A percentile compares a stretch with the other conserved stretches of the same genome.
Conservation (phyloP, 768 basidiomycete species). For the Tulasnella calospora region DNA sequence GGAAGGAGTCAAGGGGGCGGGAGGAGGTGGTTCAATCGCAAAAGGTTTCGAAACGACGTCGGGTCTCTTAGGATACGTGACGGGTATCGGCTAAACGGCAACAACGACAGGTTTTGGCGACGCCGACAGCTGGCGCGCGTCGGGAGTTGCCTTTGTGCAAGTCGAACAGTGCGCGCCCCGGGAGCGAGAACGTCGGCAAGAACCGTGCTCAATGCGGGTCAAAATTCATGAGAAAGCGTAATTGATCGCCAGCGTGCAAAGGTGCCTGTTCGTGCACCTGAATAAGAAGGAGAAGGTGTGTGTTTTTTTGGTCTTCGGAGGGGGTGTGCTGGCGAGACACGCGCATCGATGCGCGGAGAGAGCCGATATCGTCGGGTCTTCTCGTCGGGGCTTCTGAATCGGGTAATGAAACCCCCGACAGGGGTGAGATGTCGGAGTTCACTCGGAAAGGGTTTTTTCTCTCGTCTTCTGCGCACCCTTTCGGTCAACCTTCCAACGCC, state of each 20-base stretch:
- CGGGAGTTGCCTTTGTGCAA: background rate
- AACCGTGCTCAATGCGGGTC: background rate
- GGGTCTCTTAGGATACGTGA: background rate
- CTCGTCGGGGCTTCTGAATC: background rate
- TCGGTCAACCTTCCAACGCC: background rate
- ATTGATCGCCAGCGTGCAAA: background rate
- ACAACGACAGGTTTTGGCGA: background rate
- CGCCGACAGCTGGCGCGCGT: background rate
- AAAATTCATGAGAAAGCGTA: background rate
- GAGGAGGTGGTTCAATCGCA: background rate
- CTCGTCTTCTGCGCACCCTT: background rate
- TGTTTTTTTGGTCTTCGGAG: background rate
- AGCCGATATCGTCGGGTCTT: background rate
- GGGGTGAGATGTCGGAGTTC: background rate
- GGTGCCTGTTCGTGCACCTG: too few species aligned
- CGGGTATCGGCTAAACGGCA: background rate
- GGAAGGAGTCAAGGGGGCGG: background rate
- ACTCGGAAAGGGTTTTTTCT: background rate
- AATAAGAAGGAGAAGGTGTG: background rate
- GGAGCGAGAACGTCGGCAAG: background rate
- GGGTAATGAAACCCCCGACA: constrained; percentile 2
- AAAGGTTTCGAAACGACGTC: background rate
- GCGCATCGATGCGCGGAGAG: background rate
- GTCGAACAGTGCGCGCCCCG: background rate
- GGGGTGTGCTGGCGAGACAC: background rate